Conservation (phyloP, 1,139 yeast species). For the Magnusiomyces magnusii region DNA sequence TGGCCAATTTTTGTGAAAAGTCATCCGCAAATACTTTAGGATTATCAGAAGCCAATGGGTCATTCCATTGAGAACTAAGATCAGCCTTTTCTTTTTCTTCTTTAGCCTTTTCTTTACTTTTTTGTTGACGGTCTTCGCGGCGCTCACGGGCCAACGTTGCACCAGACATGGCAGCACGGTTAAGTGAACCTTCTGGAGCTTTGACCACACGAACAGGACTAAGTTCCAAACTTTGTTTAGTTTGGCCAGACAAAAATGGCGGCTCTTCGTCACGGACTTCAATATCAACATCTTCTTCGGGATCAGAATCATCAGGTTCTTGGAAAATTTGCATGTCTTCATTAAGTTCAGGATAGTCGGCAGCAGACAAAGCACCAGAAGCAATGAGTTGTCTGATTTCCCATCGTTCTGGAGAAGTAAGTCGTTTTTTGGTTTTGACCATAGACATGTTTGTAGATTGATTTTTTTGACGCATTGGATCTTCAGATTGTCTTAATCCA, state of each 20-base stretch:
- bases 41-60: constrained; percentile 24
- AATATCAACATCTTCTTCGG: constrained; percentile 58
- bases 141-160: constrained; percentile 60
- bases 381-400: constrained; percentile 77
- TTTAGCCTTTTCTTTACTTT: constrained; percentile 43
- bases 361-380: constrained; percentile 62
- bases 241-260: constrained; percentile 56
- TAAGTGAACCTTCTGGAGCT: constrained; percentile 74
- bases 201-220: constrained; percentile 52
- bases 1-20: constrained; percentile 19
- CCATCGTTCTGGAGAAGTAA: constrained; percentile 88
- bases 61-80: constrained; percentile 29
- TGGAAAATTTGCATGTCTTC: neutral
- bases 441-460: neutral
- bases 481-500: constrained; percentile 10
- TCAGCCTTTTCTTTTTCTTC: constrained; percentile 29
- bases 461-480: neutral
- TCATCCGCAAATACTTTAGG: constrained; percentile 18
- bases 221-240: constrained; percentile 38
- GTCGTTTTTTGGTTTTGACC: constrained; percentile 36
- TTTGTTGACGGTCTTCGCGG: constrained; percentile 48
- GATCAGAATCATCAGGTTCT: constrained; percentile 31
- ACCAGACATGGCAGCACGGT: constrained; percentile 70
- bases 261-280: constrained; percentile 69
- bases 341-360: constrained; percentile 49